Base-by-base conservation (phyloP, 2,329 filamentous ascomycete species). In the Domatiomyces catenatus region DNA sequence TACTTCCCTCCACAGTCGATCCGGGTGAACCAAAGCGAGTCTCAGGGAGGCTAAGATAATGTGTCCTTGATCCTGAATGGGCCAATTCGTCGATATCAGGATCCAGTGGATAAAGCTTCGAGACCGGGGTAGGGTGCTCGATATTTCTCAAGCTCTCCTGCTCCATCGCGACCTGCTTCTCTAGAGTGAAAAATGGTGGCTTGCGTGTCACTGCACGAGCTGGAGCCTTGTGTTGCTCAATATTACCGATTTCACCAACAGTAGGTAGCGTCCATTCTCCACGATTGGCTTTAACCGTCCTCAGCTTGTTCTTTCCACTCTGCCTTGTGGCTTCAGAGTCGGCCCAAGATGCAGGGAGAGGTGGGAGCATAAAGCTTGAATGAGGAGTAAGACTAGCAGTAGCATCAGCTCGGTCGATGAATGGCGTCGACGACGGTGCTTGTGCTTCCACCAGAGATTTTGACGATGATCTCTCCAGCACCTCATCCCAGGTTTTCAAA, bases 401-500 rank as follows among this genome's bases (percentile, higher is more conserved):
- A 10, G 44, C 8, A 26, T 10, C 8, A 20, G 12, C 12, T 12
- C 10, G 24, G 1, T 45, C 19, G 4, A 22, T 45, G 10, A 22
- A 45, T 5, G 44, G 44, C 8, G 19, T 45, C 5, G 44, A 45
- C 4, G 19, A 26, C 8, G 44, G 44, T 12, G 12, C 19, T 45
- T 20, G 18, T 12, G 43, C 8, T 19, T 10, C 19, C 12, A 45
- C 19, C 8, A 45, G n/a, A n/a, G 19, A 26, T 20, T n/a, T 45
- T 8, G 47, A 50, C 17, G 47, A 39, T 18, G 48, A 52, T 19
- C 43, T 32, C 15, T 43, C 47, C 39, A 50, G 26, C 10, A 52
- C 47, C 32, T 52, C 32, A 28, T 50, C 47, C 32, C 50, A 52
- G 26, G 5, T 50, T 42, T 52, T 39, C 22, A 48, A 15, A 20